Conservation (phyloP, 805 yeast genomes). For the Pichia eremophila region DNA sequence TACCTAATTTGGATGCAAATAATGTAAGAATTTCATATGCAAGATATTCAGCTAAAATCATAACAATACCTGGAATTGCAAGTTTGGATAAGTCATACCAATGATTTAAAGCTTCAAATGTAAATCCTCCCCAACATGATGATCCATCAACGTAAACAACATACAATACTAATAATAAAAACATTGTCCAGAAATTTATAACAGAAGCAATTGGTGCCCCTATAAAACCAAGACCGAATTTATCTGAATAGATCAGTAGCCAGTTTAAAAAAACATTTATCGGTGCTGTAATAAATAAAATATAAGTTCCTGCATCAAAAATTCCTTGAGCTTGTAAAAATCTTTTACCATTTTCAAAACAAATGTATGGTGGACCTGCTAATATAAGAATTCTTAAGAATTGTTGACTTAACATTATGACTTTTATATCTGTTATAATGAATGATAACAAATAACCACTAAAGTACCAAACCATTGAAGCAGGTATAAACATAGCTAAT, state of each 20-base stretch:
- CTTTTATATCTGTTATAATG: constrained; percentile 36
- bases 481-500: constrained; percentile 47
- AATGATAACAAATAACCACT: constrained; percentile 38
- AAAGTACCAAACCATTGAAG: constrained; percentile 53
- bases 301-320: constrained; percentile 70
- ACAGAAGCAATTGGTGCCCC: constrained; percentile 75
- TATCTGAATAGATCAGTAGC: constrained; percentile 49
- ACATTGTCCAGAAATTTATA: constrained; percentile 64
- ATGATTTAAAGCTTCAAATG: constrained; percentile 24
- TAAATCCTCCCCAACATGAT: constrained; percentile 63
- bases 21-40: constrained; percentile 51
- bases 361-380: constrained; percentile 68
- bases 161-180: constrained; percentile 43
- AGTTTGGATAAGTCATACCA: constrained; percentile 34
- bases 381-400: constrained; percentile 47
- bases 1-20: constrained; percentile 43
- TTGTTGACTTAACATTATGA: constrained; percentile 44
- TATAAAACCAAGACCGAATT: constrained; percentile 55
- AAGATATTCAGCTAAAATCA: constrained; percentile 47
- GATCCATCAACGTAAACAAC: constrained; percentile 51
- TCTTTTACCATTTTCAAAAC: constrained; percentile 64
- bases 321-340: constrained; percentile 71
- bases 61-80: constrained; percentile 44
- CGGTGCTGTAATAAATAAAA: constrained; percentile 61
- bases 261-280: constrained; percentile 59